Percentiles rank a stretch among this genome's conserved stretches.
phyloP scores from a whole-genome alignment of 1,139 yeast species.

The Blastobotrys persicus region DNA sequence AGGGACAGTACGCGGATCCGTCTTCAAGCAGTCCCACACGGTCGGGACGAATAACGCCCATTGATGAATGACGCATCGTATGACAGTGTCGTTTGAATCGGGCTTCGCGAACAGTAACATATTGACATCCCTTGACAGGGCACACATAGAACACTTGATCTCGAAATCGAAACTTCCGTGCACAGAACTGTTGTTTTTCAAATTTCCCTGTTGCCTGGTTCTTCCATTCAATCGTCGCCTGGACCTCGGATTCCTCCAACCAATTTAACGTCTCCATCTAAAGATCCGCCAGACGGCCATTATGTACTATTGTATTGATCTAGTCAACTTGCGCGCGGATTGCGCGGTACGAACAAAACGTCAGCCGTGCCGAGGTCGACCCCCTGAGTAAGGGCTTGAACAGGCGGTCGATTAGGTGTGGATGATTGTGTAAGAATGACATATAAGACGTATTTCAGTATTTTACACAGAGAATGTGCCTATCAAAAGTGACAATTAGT shows the following conservation, averaged over 20 bases:
- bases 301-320: too few species aligned
- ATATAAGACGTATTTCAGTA: too few species aligned
- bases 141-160: neutral
- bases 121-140: slow-evolving; percentile 1
- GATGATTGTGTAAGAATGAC: too few species aligned
- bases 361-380: too few species aligned
- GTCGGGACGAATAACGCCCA: neutral
- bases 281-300: neutral
- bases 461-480: too few species aligned
- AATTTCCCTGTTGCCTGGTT: neutral
- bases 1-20: neutral
- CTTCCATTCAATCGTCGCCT: neutral
- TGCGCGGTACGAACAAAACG: too few species aligned
- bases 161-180: neutral
- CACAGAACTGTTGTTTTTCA: neutral
- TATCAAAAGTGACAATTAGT: too few species aligned
- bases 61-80: neutral
- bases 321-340: too few species aligned
- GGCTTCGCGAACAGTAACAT: neutral
- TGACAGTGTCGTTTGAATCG: neutral
- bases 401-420: too few species aligned
- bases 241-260: neutral
- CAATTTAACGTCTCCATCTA: neutral
- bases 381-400: too few species aligned
- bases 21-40: neutral